These are phyloP conservation scores for Trypanosoma scelopori DNA, from an alignment of 208 protist species.

Conservation along the genomic window DNA sequence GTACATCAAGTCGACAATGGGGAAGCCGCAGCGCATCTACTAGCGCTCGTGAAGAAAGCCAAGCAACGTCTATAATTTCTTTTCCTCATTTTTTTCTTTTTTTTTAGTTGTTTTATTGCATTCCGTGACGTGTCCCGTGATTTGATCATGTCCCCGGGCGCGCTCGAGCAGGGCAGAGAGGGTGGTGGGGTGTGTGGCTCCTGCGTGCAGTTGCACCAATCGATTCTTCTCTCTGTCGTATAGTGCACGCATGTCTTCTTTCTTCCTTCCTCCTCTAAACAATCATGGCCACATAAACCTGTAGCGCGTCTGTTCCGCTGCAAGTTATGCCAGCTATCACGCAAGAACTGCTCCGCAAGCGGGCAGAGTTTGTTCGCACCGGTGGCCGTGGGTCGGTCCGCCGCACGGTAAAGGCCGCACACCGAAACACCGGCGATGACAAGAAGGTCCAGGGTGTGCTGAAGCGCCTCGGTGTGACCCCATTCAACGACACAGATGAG, in stretches of 20 bases:
- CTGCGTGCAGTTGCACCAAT: not conserved
- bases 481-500: constrained; percentile 96
- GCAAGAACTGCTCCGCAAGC: constrained; percentile 80
- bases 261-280: constrained; percentile 9
- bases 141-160: too few relatives aligned
- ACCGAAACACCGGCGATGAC: constrained; percentile 88
- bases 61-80: not conserved
- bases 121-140: too few relatives aligned
- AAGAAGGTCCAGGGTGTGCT: constrained; percentile 95
- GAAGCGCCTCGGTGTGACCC: constrained; percentile 93
- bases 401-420: constrained; percentile 77
- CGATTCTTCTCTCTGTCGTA: constrained; percentile 3
- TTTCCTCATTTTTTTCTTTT: constrained; percentile 4
- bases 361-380: constrained; percentile 92
- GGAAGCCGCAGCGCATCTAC: constrained; percentile 97
- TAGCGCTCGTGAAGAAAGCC: constrained; percentile 31
- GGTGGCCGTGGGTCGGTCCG: constrained; percentile 96
- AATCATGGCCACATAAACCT: too few relatives aligned
- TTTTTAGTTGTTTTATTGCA: not conserved
- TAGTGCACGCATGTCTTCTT: constrained; percentile 12
- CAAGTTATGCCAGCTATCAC: constrained; percentile 79
- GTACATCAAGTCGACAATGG: constrained; percentile 99
- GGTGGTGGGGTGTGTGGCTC: too few relatives aligned
- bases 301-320: not conserved
- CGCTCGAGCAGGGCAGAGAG: too few relatives aligned